Conservation (phyloP, 2,329 filamentous ascomycete genomes). For the Aotearoamyces nothofagi region DNA sequence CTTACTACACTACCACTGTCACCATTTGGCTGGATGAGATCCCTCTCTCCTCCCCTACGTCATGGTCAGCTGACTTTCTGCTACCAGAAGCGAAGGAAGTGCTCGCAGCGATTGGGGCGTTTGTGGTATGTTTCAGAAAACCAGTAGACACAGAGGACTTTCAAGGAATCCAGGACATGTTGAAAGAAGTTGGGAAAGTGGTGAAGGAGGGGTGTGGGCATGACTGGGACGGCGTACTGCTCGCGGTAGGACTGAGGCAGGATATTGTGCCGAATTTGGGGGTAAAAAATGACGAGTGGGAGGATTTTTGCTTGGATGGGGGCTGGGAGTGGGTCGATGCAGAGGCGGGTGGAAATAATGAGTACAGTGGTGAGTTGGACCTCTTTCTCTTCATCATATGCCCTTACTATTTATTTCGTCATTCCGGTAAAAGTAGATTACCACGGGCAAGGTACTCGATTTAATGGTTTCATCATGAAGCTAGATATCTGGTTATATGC, state of each 20-base stretch:
- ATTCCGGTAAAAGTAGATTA: too few species aligned
- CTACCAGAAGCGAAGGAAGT: constrained; percentile 47
- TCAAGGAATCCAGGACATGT: constrained; percentile 22
- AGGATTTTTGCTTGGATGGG: constrained; percentile 38
- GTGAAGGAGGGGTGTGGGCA: constrained; percentile 41
- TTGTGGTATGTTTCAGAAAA: constrained; percentile 39
- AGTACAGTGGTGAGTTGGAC: constrained; percentile 37
- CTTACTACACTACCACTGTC: constrained; percentile 44
- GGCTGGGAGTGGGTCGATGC: constrained; percentile 50
- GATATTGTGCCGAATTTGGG: constrained; percentile 20
- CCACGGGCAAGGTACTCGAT: too few species aligned
- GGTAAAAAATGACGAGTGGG: constrained; percentile 37
- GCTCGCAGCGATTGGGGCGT: constrained; percentile 40
- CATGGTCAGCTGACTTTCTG: constrained; percentile 43
- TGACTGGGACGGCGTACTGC: constrained; percentile 46
- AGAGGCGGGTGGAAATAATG: constrained; percentile 30
- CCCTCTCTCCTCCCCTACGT: constrained; percentile 13
- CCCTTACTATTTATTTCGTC: too few species aligned
- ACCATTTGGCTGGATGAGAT: constrained; percentile 56
- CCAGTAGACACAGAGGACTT: constrained; percentile 15
- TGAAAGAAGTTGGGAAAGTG: constrained; percentile 37
- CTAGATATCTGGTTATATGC: too few species aligned
- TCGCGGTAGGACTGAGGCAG: constrained; percentile 39
- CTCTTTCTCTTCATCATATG: background rate
- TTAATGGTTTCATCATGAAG: too few species aligned